These are phyloP conservation scores for Tolypocladium endophyticum DNA, from an alignment of 2,329 filamentous ascomycete species.

Conservation along the genomic window DNA sequence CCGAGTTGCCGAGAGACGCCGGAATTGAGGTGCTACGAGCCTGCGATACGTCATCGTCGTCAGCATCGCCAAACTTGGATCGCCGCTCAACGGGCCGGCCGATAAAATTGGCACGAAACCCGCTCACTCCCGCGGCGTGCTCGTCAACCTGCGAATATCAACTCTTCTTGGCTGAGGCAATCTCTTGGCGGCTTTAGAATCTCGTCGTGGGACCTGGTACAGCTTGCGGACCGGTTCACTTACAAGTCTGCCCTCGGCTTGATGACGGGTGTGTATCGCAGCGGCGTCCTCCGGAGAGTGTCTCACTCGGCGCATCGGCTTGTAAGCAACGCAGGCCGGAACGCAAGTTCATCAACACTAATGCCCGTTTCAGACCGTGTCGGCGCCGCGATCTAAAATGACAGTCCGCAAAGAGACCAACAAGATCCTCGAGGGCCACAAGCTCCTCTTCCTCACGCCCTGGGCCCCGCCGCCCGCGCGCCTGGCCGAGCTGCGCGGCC, in stretches of 20 bases:
- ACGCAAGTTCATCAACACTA: not conserved
- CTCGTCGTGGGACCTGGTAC: too few relatives aligned
- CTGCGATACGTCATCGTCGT: not conserved
- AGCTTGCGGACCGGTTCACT: too few relatives aligned
- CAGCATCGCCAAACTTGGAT: not conserved
- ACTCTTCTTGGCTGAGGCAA: not conserved
- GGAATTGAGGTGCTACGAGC: not conserved
- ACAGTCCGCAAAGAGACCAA: too few relatives aligned
- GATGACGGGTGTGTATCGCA: too few relatives aligned
- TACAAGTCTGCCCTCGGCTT: too few relatives aligned
- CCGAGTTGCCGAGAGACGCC: not conserved
- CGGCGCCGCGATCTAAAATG: not conserved
- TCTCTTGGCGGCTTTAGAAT: not conserved
- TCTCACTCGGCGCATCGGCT: too few relatives aligned
- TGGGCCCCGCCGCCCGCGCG: not conserved
- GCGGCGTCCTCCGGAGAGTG: too few relatives aligned
- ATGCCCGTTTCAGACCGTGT: not conserved
- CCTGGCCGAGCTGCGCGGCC: not conserved
- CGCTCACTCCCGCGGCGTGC: not conserved
- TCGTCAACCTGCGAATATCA: not conserved
- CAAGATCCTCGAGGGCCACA: not conserved
- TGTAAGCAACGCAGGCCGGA: not conserved
- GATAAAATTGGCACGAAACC: not conserved
- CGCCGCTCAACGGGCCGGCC: not conserved
- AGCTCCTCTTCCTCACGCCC: not conserved